Base-by-base conservation (phyloP, 1,284 basidiomycete species). In the Moniliophthora roreri region DNA sequence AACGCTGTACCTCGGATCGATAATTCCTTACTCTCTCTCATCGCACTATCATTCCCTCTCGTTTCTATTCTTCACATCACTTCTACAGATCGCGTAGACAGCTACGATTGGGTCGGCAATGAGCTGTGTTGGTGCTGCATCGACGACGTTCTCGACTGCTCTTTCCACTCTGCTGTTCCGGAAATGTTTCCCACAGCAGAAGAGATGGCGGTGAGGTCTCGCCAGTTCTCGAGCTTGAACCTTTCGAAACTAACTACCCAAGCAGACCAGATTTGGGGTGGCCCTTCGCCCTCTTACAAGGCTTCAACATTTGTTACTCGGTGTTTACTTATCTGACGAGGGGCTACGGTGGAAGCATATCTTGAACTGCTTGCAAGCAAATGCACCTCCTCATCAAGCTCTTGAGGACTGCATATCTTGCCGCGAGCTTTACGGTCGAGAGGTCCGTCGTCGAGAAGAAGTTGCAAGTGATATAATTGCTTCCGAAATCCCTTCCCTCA, bases 91-190 rank as follows among this genome's bases (percentile, higher is more conserved):
- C 73, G 81, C 20, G 69, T 87, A 24, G 77, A 82, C 52, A 58
- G 67, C 35, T 35, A 36, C 13, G 28, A 48, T 32, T 32, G 28
- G 28, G 11, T 32, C 28, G 23, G 26, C 2, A 67, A 65, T 46
- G 86, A 84, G 63, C 21, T 32, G 18, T 87, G 85, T 63, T 81
- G 79, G 75, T 60, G 62, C 47, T 88, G 86, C 63, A 81, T 81
- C 53, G 81, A 82, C 64, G 83, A 86, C 46, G 82, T 80, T 39
- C 70, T 81, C 24, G 74, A 69, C 9, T 71, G 74, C 55, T 74
- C 75, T n/a, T 58, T 76, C 3, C 84, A 88, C 63, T 87, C 85
- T 2, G 85, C 85, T 0, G 72, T 87, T 51, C 81, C 82, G 10
- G 76, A 80, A 20, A 62, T 73, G 21, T 82, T 74, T 57, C 50